Evolutionary conservation across 2,329 filamentous ascomycete genomes (phyloP), one percentile per base, ranked within the genome.

Genomic region (Aspergillus bombycis): DNA sequence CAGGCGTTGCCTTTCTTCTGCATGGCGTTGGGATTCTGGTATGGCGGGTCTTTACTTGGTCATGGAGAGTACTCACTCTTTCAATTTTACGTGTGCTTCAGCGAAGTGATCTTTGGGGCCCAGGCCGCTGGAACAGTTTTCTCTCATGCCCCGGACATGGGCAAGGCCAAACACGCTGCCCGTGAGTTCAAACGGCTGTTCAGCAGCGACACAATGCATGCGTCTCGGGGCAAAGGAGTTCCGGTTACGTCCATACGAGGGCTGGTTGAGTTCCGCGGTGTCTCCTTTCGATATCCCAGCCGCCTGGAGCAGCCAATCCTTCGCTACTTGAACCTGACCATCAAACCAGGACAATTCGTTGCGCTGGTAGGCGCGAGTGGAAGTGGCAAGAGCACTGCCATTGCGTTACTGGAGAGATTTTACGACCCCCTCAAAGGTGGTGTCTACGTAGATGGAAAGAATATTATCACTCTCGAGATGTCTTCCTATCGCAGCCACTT

Each of bases 291-390:
- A 1, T 76, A 74, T 58, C 67, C 68, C 4, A 65, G 66, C 2
- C 68, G 72, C 6, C 60, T 65, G 3, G 60, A 68, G 1, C 52
- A 63, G 5, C 61, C 57, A 0, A 70, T 75, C 0, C 56, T 75
- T 4, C 57, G 63, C 8, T 61, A 63, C 0, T 36, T 74, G 5
- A 65, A 58, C 21, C 41, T 75, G 32, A 63, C 41, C 43, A 76
- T 84, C 59, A 70, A 77, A 45, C 78, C 79, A 4, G 83, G 84
- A 2, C 79, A 85, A 21, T 55, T 23, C 28, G 52, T 55, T 4
- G 91, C 91, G 2, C 89, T 93, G 21, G 90, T 93, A 23, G 91
- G 91, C 0, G 86, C 89, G 0, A 91, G 88, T 2, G 91, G 91
- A 0, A 88, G 85, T 5, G 91, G 91, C 0, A 94, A 93, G 74